A percentile compares a stretch with the other conserved stretches of the same genome.
These are phyloP conservation scores for Aspergillus bombycis DNA, from an alignment of 2,329 filamentous ascomycete species.

Conservation along the genomic window DNA sequence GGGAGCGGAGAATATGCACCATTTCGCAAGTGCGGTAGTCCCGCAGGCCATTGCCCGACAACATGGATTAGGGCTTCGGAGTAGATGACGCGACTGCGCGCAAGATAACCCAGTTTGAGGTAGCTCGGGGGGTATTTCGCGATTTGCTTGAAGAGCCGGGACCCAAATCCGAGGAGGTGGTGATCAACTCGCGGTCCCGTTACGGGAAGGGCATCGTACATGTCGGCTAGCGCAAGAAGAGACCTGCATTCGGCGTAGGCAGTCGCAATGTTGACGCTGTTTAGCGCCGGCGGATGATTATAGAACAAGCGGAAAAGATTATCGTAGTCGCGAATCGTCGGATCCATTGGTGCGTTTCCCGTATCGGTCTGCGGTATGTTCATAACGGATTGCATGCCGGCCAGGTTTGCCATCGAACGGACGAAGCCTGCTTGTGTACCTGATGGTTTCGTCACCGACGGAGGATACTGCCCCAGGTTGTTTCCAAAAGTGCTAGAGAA, in stretches of 20 bases:
- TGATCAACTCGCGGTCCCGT: conserved; percentile 91
- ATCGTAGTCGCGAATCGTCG: conserved; percentile 88
- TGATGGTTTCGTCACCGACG: conserved; percentile 65
- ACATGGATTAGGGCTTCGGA: conserved; percentile 90
- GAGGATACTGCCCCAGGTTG: conserved; percentile 47
- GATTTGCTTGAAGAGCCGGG: conserved; percentile 90
- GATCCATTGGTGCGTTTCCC: conserved; percentile 65
- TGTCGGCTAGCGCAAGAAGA: conserved; percentile 83
- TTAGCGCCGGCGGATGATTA: conserved; percentile 81
- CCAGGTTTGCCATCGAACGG: conserved; percentile 82
- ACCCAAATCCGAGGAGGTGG: conserved; percentile 89
- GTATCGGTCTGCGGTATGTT: conserved; percentile 54
- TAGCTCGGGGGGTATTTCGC: conserved; percentile 95
- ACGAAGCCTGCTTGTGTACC: conserved; percentile 73
- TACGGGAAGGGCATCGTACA: conserved; percentile 87
- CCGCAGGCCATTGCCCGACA: conserved; percentile 88
- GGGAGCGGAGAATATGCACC: conserved; percentile 62
- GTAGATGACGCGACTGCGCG: conserved; percentile 80
- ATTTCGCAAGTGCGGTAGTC: conserved; percentile 72
- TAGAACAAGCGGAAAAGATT: conserved; percentile 96
- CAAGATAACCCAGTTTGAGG: conserved; percentile 83
- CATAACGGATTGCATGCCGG: conserved; percentile 57
- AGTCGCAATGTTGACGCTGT: conserved; percentile 84
- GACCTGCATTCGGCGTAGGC: conserved; percentile 95
- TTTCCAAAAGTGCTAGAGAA: conserved; percentile 62